A percentile compares a stretch with the other conserved stretches of the same genome.
These are phyloP conservation scores for Talaromyces sp. DNA, from an alignment of 2,329 filamentous ascomycete species.

Conservation along the genomic window DNA sequence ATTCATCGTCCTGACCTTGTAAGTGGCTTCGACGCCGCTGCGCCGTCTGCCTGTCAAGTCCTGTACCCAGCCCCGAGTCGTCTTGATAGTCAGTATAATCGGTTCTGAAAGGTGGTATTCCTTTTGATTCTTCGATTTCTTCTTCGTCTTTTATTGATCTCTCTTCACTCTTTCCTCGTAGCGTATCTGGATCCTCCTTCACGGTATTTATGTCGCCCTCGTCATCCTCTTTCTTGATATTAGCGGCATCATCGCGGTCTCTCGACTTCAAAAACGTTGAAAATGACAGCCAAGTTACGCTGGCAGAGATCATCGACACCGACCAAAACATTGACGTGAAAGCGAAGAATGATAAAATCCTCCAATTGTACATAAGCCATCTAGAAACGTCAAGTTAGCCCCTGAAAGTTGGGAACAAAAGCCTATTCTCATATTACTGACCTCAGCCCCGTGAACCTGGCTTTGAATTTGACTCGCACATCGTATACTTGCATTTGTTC, in stretches of 20 bases:
- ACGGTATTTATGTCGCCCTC: neutral
- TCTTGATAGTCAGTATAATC: constrained; percentile 11
- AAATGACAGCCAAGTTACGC: constrained; percentile 59
- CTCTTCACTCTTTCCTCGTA: constrained; percentile 4
- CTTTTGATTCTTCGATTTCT: constrained; percentile 20
- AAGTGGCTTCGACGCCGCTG: constrained; percentile 30
- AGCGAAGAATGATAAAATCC: constrained; percentile 62
- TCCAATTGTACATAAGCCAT: constrained; percentile 84
- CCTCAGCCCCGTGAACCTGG: constrained; percentile 68
- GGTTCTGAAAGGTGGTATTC: constrained; percentile 16
- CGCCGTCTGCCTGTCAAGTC: constrained; percentile 33
- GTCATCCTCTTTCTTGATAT: constrained; percentile 14
- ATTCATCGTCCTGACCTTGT: neutral
- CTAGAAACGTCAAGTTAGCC: constrained; percentile 28
- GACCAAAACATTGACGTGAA: constrained; percentile 73
- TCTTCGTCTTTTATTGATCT: constrained; percentile 28
- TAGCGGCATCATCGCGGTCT: constrained; percentile 20
- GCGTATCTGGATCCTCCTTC: constrained; percentile 16
- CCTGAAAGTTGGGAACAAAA: neutral
- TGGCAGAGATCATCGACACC: constrained; percentile 65
- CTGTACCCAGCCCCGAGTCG: constrained; percentile 53
- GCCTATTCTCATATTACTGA: constrained; percentile 24
- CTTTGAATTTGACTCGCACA: constrained; percentile 64
- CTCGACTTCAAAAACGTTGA: constrained; percentile 35
- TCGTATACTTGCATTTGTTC: constrained; percentile 72